Base-by-base conservation (phyloP, 2,329 filamentous ascomycete genomes). In the Trichoderma sp. region DNA sequence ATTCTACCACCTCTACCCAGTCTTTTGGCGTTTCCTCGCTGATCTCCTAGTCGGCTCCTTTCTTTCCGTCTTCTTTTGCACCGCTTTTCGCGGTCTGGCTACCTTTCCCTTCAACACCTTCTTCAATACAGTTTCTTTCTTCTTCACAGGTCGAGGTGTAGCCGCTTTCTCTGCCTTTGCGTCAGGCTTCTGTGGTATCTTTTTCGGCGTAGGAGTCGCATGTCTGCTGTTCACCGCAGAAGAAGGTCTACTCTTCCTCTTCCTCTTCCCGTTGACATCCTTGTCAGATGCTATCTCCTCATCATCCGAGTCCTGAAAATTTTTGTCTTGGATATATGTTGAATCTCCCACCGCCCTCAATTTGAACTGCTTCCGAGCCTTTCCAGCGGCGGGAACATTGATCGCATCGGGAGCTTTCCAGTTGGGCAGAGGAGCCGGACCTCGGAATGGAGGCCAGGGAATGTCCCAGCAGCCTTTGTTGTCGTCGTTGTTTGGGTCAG, bases 401-500 rank as follows among this genome's bases (percentile, higher is more conserved):
- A 72, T 62, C 2, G 55, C 15, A 3, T 70, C 76, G 0, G 76
- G 76, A 3, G 72, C 66, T 4, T 47, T 23, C 77, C 77, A 78
- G 0, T 30, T 26, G 0, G 78, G 78, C 34, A 78, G 75, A 0
- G 76, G 77, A 2, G 75, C 67, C 0, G 20, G 15, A 0, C 75
- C 77, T 8, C 73, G 70, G 26, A 73, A 78, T 0, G 78, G 76
- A 4, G 77, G 77, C 78, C 78, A 80, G 3, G 78, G 78, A 1
- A 79, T 75, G 26, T 71, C 65, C 74, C 76, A 78, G 64, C 71
- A 76, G 1, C 12, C 72, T 0, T 66, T 57, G 65, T 81, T 81
- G 4, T 72, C 73, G 8, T 76, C 69, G 55, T 80, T 76, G 34
- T 81, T 81, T 1, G 80, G 80, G 30, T 81, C 80, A 4, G 77